These are phyloP conservation scores for Strobilomyces dryophilus DNA, from an alignment of 768 basidiomycete genomes.

Conservation along the genomic window DNA sequence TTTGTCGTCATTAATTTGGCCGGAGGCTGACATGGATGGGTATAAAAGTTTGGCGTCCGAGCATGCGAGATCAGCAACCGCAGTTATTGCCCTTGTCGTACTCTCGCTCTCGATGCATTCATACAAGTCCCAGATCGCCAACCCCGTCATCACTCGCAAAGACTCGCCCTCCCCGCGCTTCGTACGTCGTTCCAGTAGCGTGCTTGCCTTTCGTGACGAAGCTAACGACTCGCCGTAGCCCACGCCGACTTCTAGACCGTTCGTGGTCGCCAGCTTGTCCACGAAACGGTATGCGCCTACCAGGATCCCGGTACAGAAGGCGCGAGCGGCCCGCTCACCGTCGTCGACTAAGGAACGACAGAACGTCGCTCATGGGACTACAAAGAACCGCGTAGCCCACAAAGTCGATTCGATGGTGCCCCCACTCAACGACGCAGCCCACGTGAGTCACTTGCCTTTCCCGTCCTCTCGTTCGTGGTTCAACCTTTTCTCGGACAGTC, in stretches of 20 bases:
- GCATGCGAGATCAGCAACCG: no score
- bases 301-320: neutral
- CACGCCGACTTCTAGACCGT: neutral
- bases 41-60: neutral
- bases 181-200: neutral
- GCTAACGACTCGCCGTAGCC: neutral
- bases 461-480: no score
- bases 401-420: no score
- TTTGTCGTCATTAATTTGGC: neutral
- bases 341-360: neutral
- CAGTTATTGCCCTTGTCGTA: no score
- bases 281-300: neutral
- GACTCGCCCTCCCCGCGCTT: neutral
- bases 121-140: neutral
- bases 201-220: neutral
- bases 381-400: neutral
- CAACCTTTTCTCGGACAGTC: no score
- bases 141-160: neutral
- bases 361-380: neutral
- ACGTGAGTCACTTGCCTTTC: no score
- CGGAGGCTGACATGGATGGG: no score
- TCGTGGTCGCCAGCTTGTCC: constrained; percentile 5
- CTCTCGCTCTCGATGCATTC: neutral
- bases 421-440: no score
- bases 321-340: neutral